Evolutionary conservation across 1,139 yeast species (phyloP), one percentile per base, ranked within the genome.

Genomic region (Yamadazyma friedrichii): DNA sequence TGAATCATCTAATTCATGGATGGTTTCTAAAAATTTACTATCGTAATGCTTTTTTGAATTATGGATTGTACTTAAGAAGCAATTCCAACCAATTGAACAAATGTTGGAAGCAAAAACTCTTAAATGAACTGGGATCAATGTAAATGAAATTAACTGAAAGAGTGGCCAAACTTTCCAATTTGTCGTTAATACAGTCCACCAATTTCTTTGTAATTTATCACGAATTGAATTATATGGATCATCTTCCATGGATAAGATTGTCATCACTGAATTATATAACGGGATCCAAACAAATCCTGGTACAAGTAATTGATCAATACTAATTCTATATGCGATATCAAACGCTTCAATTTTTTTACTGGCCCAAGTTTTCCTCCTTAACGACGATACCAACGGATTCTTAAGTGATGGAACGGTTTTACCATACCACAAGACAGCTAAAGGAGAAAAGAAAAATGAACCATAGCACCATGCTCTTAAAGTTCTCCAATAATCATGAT

Each of bases 401-500:
- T 63, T 65, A 9, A 84, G 56, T 29, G 54, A 63, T 28, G 84
- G 80, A 17, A 88, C 62, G 9, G 79, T 62, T 36, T 62, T 66
- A 13, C 75, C 75, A 56, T 84, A 88, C 87, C 94, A 85, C 42
- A 68, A 67, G 42, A 79, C 82, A 16, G 88, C 88, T 33, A 87
- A 64, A 11, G 95, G 91, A 0, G 93, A 83, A 58, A 88, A 88
- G 37, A 88, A 67, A n/a, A 78, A 52, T 0, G 87, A 76, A 1
- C 97, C 97, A 56, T 88, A 89, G 6, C 78, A 52, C 43, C 78
- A 69, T 4, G 95, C 88, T 42, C 96, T 66, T 3, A 72, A 45
- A 0, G 89, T 82, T 42, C 96, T 65, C 10, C 36, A 40, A 32
- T 39, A 42, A 38, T 46, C 45, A 40, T 50, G 41, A 35, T 24